Evolutionary conservation across 2,329 filamentous ascomycete genomes (phyloP), one percentile per base, ranked within the genome.

Genomic region (Alternaria dauci): DNA sequence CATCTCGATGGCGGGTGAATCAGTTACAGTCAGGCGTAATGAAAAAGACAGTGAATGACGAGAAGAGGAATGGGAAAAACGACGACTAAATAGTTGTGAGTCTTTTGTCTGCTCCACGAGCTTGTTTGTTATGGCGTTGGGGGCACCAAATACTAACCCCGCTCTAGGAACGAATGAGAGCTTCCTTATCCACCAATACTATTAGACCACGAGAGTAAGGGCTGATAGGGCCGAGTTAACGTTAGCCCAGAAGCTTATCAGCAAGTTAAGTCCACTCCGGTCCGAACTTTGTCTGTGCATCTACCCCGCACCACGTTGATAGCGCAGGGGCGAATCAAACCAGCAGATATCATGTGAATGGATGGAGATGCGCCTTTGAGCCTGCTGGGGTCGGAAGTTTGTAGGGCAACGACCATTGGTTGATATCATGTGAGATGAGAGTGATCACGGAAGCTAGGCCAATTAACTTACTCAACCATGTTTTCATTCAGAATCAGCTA

Each of bases 241-340:
- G n/a, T n/a, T n/a, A n/a, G n/a, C n/a, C n/a, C 18, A 39, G 38
- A 39, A 39, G 38, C 38, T 39, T 23, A 38, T 14, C 12, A 51
- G 34, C 18, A 18, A 51, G 38, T 20, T n/a, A n/a, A n/a, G n/a
- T n/a, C 38, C 20, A 39, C 38, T n/a, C 20, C 20, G 34, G 32
- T 32, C 47, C 8, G 18, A 51, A 51, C 47, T 51, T 51, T 51
- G 23, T 25, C 47, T 51, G 4, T 51, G 32, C 14, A 51, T 26
- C 47, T 51, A 26, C 47, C 34, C 47, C 20, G 34, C 30, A 51
- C 30, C n/a, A 51, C 47, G 18, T 28, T 51, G 34, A 9, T 14
- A 51, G 44, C 38, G 38, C 8, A 39, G 8, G 20, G 38, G 20
- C 38, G 38, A 39, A 39, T 39, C 8, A 39, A 39, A 8, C 38